A percentile compares a stretch with the other conserved stretches of the same genome.
Conservation (phyloP, 371 early-diverging fungal species). For the Coemansia sp. region DNA sequence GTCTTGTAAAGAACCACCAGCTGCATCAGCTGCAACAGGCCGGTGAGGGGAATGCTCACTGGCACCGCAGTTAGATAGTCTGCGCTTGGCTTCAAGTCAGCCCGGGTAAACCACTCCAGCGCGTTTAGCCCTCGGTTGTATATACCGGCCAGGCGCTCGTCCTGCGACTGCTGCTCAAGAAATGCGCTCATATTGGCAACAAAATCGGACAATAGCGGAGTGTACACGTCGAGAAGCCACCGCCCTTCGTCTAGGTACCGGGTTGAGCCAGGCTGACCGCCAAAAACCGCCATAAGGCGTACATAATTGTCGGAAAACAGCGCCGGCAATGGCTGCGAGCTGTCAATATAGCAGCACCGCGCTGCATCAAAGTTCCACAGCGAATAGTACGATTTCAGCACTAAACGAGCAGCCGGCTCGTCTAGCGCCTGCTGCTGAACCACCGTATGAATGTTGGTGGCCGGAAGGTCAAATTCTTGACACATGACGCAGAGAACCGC, state of each 20-base stretch:
- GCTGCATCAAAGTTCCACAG: conserved; percentile 4
- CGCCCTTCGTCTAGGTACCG: conserved; percentile 84
- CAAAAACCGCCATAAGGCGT: conserved; percentile 79
- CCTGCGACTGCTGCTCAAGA: conserved; percentile 66
- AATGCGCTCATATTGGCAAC: conserved; percentile 68
- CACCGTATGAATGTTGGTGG: conserved; percentile 14
- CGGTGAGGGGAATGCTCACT: conserved; percentile 84
- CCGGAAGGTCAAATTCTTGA: not conserved
- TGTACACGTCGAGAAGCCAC: conserved; percentile 71
- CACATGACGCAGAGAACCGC: conserved; percentile 13
- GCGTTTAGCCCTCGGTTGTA: conserved; percentile 79
- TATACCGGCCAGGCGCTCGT: conserved; percentile 58
- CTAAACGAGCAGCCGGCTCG: not conserved
- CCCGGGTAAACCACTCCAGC: conserved; percentile 68
- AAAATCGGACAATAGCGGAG: conserved; percentile 71
- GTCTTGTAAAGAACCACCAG: conserved; percentile 64
- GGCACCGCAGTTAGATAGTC: conserved; percentile 75
- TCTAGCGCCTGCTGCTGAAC: conserved; percentile 8
- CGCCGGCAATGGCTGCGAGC: not conserved
- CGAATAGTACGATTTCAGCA: conserved; percentile 24
- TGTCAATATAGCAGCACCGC: not conserved
- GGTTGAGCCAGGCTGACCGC: conserved; percentile 60
- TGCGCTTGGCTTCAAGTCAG: conserved; percentile 44
- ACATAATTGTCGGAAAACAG: not conserved
- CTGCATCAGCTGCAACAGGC: conserved; percentile 62